Percentiles rank a stretch among this genome's conserved stretches.
Conservation (phyloP, 139 green algal species). For the Coccomyxa sp. region DNA sequence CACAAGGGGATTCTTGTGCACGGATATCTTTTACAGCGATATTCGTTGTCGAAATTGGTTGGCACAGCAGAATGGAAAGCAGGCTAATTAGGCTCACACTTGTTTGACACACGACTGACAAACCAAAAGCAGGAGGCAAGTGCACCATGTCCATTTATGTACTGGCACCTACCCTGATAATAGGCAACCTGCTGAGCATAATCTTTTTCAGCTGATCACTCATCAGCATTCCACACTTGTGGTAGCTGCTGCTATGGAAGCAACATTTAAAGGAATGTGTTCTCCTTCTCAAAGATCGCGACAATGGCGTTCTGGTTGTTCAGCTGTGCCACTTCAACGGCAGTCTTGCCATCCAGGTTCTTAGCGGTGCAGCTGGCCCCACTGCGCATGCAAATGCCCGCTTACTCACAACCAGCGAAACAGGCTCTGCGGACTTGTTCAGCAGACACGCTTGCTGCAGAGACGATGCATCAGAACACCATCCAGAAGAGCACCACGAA, state of each 20-base stretch:
- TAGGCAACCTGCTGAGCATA: no score
- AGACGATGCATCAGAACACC: not conserved
- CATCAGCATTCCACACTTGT: not conserved
- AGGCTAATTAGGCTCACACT: no score
- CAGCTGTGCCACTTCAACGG: slow-evolving; percentile 92
- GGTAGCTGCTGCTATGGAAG: not conserved
- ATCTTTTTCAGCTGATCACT: not conserved
- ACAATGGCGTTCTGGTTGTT: slow-evolving; percentile 86
- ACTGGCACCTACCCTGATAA: no score
- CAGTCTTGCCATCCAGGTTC: slow-evolving; percentile 91
- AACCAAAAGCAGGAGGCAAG: no score
- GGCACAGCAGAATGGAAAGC: no score
- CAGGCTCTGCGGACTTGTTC: not conserved
- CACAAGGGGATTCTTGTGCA: no score
- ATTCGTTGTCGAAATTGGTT: no score
- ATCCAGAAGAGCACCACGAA: not conserved
- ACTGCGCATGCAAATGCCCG: not conserved
- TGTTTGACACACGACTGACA: no score
- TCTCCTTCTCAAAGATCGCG: slow-evolving; percentile 44
- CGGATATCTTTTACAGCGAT: no score
- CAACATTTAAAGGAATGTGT: not conserved
- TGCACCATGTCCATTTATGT: no score
- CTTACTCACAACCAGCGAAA: not conserved
- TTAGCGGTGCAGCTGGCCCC: slow-evolving; percentile 27
- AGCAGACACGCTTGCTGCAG: not conserved